phyloP scores from a whole-genome alignment of 192 early-diverging fungal genomes.

The Coemansia furcata region DNA sequence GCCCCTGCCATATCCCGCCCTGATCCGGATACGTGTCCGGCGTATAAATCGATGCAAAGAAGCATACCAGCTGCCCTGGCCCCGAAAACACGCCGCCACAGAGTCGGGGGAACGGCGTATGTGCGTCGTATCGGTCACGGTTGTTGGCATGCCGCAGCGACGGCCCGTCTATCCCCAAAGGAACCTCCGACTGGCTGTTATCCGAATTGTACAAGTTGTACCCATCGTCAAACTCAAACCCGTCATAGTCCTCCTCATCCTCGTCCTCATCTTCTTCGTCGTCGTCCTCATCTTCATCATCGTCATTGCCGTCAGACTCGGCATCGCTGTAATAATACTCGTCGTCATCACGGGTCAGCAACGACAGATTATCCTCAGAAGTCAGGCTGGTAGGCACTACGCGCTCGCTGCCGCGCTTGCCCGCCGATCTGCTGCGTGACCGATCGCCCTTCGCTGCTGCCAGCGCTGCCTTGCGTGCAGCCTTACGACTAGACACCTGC shows the following conservation, averaged over 20 bases:
- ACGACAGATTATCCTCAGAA: slow-evolving; percentile 22
- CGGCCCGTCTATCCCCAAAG: slow-evolving; percentile 17
- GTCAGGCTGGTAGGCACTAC: slow-evolving; percentile 5
- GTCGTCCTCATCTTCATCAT: neutral
- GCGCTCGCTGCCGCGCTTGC: neutral
- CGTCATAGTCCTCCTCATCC: slow-evolving; percentile 14
- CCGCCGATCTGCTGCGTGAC: neutral
- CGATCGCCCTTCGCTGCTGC: neutral
- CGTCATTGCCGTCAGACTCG: neutral
- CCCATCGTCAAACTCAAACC: slow-evolving; percentile 5
- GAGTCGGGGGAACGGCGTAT: slow-evolving; percentile 49
- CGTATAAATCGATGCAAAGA: slow-evolving; percentile 47
- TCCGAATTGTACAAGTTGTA: slow-evolving; percentile 23
- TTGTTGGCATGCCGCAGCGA: slow-evolving; percentile 22
- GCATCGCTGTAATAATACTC: neutral
- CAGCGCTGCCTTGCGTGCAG: neutral
- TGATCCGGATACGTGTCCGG: slow-evolving; percentile 36
- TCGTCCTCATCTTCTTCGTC: neutral
- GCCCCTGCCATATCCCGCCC: slow-evolving; percentile 1
- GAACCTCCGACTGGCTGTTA: slow-evolving; percentile 19
- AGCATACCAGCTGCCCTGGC: slow-evolving; percentile 44
- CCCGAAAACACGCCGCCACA: slow-evolving; percentile 53
- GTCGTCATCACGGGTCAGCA: neutral
- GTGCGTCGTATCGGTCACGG: slow-evolving; percentile 40
- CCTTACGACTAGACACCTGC: neutral